phyloP scores from a whole-genome alignment of 768 basidiomycete genomes.

The Leccinum subtestaceum region DNA sequence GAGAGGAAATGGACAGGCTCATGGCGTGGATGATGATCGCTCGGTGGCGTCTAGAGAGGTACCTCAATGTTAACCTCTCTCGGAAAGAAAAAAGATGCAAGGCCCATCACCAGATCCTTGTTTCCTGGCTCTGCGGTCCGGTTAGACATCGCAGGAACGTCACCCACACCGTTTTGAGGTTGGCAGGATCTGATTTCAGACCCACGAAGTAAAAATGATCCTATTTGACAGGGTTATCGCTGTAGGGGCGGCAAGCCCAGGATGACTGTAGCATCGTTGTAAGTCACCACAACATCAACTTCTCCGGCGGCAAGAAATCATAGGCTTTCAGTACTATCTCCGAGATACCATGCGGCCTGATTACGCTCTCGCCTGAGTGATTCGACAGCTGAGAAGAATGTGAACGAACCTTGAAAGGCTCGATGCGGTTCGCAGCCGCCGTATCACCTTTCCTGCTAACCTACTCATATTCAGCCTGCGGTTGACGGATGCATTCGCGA shows the following conservation, averaged over 20 bases:
- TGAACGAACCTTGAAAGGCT: constrained; percentile 28
- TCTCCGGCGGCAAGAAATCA: constrained; percentile 38
- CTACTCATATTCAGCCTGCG: constrained; percentile 39
- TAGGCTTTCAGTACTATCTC: constrained; percentile 54
- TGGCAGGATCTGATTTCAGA: constrained; percentile 46
- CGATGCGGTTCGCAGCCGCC: constrained; percentile 13
- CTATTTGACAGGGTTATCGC: constrained; percentile 7
- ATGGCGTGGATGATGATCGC: constrained; percentile 12
- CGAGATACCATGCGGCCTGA: constrained; percentile 56
- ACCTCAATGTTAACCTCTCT: not conserved
- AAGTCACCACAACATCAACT: constrained; percentile 52
- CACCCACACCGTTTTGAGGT: constrained; percentile 32
- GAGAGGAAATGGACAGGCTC: constrained; percentile 49
- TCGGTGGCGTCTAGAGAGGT: constrained; percentile 26
- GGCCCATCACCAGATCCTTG: constrained; percentile 37
- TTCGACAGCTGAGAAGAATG: constrained; percentile 24
- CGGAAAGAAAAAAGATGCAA: not conserved
- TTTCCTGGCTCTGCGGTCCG: constrained; percentile 47
- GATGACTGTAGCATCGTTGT: constrained; percentile 44
- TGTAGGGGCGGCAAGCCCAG: not conserved
- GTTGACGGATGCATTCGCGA: constrained; percentile 9
- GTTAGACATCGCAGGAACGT: constrained; percentile 43
- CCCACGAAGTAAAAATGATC: constrained; percentile 55
- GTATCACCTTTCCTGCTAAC: constrained; percentile 25
- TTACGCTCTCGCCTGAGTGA: not conserved